Percentiles rank a stretch among this genome's conserved stretches.
These are phyloP conservation scores for Backusella australiensis DNA, from an alignment of 192 early-diverging fungal genomes.

Conservation along the genomic window DNA sequence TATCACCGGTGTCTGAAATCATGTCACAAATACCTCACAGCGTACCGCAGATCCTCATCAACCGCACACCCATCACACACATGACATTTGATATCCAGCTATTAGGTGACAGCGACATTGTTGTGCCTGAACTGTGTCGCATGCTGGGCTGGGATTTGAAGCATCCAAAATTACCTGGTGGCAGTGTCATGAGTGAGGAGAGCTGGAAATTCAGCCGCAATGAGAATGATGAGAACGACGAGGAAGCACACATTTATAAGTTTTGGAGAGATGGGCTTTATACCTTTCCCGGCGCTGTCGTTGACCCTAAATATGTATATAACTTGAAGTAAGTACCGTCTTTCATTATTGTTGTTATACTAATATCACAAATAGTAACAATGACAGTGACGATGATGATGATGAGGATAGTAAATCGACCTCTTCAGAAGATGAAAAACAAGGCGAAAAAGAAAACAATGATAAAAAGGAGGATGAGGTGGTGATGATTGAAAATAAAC, in stretches of 20 bases:
- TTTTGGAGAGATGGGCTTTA: conserved; percentile 35
- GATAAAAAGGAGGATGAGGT: not conserved
- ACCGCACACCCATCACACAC: conserved; percentile 82
- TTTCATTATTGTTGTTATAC: not conserved
- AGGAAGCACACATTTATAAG: conserved; percentile 5
- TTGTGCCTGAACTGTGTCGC: conserved; percentile 75
- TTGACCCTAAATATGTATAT: conserved; percentile 24
- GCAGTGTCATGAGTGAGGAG: conserved; percentile 41
- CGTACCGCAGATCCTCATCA: conserved; percentile 91
- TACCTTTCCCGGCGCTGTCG: conserved; percentile 49
- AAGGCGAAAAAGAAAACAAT: conserved; percentile 4
- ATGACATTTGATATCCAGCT: conserved; percentile 90
- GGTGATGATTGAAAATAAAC: not conserved
- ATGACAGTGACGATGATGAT: conserved; percentile 1
- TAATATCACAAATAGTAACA: not conserved
- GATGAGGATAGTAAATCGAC: not conserved
- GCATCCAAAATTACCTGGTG: conserved; percentile 64
- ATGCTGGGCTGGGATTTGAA: conserved; percentile 73
- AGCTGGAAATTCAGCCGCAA: not conserved
- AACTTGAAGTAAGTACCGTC: conserved; percentile 5
- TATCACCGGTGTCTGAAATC: conserved; percentile 91
- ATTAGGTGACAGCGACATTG: conserved; percentile 81
- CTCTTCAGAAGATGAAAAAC: not conserved
- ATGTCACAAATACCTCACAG: conserved; percentile 78
- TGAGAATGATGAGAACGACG: too few species aligned